Conservation (phyloP, 345 rosid species). For the Eucalyptus melliodora region DNA sequence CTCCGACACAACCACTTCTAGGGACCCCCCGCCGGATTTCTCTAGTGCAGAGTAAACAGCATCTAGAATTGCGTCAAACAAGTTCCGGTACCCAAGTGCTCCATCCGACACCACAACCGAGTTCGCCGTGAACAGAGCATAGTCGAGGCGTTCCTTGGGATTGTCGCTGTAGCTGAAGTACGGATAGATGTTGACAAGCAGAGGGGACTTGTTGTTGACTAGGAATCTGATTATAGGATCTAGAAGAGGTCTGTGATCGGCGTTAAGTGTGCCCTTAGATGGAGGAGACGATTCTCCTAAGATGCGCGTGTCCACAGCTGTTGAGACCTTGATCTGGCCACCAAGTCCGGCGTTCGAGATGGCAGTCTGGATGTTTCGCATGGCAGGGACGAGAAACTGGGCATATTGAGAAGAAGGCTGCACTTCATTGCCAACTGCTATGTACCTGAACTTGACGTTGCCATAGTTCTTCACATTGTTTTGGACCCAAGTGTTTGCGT, state of each 20-base stretch:
- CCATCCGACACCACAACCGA: not conserved
- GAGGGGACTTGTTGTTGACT: conserved; percentile 16
- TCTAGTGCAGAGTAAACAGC: conserved; percentile 39
- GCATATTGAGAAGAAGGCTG: conserved; percentile 7
- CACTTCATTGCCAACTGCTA: conserved; percentile 62
- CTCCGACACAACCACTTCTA: conserved; percentile 48
- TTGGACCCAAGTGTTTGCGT: conserved; percentile 38
- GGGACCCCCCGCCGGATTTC: conserved; percentile 33
- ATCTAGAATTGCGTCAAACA: conserved; percentile 46
- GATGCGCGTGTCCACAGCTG: not conserved
- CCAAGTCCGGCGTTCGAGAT: conserved; percentile 14
- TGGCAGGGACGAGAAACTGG: conserved; percentile 25
- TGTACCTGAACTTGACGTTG: conserved; percentile 32
- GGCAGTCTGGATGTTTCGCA: conserved; percentile 30
- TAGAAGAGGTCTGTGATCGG: conserved; percentile 1
- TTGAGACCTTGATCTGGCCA: conserved; percentile 30
- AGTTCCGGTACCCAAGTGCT: conserved; percentile 16
- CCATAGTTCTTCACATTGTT: conserved; percentile 19
- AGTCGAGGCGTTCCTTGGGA: conserved; percentile 1
- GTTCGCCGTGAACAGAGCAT: conserved; percentile 19
- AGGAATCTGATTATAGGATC: conserved; percentile 24
- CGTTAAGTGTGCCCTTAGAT: not conserved
- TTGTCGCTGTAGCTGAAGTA: conserved; percentile 9
- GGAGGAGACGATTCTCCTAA: conserved; percentile 9
- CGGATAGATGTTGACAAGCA: conserved; percentile 34